Evolutionary conservation across 2,329 filamentous ascomycete genomes (phyloP).

Genomic region (Penicillium psychrosexuale): DNA sequence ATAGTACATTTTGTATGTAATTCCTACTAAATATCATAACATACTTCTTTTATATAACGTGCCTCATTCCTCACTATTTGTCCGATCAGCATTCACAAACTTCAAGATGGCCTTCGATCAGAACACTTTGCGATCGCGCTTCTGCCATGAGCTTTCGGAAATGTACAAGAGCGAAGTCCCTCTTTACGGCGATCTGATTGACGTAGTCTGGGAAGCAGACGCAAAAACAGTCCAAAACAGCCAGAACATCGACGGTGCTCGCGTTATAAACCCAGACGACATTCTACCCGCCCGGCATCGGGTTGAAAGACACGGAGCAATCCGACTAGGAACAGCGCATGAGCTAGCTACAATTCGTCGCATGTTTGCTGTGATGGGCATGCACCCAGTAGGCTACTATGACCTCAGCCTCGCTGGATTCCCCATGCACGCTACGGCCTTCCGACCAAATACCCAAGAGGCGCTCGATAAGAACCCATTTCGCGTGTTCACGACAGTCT

Average conservation of each 20-base stretch:
- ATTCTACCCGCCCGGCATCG: conserved; percentile 9
- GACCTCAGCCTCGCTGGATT: neutral
- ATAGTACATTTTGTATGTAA: neutral
- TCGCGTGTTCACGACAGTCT: conserved; percentile 43
- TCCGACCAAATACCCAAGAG: conserved; percentile 41
- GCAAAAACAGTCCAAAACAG: conserved; percentile 2
- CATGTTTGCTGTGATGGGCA: neutral
- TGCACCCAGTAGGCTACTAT: neutral
- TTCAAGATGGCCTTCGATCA: neutral
- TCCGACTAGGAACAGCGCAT: neutral
- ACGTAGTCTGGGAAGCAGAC: neutral
- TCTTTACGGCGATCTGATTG: neutral
- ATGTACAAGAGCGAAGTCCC: neutral
- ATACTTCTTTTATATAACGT: neutral
- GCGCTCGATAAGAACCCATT: conserved; percentile 47
- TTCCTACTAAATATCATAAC: neutral
- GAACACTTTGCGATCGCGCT: neutral
- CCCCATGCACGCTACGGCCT: conserved; percentile 22
- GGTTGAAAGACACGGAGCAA: neutral
- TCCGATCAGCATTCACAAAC: neutral
- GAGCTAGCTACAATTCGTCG: neutral
- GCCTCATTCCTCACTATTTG: neutral
- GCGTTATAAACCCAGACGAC: conserved; percentile 20
- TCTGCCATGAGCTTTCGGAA: neutral
- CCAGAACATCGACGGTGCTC: neutral